A percentile compares a stretch with the other conserved stretches of the same genome.
These are phyloP conservation scores for Globisporangium emineosum DNA, from an alignment of 352 stramenopile genomes.

Conservation along the genomic window DNA sequence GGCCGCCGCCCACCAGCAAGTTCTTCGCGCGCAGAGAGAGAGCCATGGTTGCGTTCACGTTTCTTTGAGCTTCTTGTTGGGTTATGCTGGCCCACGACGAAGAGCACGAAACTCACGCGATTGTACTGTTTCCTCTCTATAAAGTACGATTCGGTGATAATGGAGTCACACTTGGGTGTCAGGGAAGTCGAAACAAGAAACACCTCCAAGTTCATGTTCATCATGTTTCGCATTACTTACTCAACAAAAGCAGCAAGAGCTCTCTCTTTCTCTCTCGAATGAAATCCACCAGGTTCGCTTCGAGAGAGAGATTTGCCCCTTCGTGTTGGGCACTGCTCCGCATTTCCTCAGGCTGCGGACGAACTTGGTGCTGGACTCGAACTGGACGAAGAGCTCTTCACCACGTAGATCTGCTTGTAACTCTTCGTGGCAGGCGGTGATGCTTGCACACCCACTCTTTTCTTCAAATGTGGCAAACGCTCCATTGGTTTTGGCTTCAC, in stretches of 20 bases:
- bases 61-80: conserved; percentile 13
- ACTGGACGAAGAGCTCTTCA: conserved; percentile 13
- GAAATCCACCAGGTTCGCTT: too few relatives aligned
- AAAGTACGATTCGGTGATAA: conserved; percentile 9
- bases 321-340: not conserved
- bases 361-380: conserved; percentile 4
- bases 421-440: conserved; percentile 4
- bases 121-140: not conserved
- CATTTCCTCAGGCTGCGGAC: conserved; percentile 11
- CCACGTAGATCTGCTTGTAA: conserved; percentile 34
- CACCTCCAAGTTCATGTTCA: too few relatives aligned
- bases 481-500: not conserved
- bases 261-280: not conserved
- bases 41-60: conserved; percentile 34
- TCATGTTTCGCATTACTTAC: not conserved
- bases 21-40: conserved; percentile 76
- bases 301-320: too few relatives aligned
- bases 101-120: not conserved
- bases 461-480: not conserved
- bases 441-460: not conserved
- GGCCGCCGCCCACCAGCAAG: conserved; percentile 60
- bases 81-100: not conserved
- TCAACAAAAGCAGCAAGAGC: not conserved
- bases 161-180: too few relatives aligned
- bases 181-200: too few relatives aligned